A percentile compares a stretch with the other conserved stretches of the same genome.
These are phyloP conservation scores for Nevesoporus exiguus DNA, from an alignment of 768 basidiomycete genomes.

Conservation along the genomic window DNA sequence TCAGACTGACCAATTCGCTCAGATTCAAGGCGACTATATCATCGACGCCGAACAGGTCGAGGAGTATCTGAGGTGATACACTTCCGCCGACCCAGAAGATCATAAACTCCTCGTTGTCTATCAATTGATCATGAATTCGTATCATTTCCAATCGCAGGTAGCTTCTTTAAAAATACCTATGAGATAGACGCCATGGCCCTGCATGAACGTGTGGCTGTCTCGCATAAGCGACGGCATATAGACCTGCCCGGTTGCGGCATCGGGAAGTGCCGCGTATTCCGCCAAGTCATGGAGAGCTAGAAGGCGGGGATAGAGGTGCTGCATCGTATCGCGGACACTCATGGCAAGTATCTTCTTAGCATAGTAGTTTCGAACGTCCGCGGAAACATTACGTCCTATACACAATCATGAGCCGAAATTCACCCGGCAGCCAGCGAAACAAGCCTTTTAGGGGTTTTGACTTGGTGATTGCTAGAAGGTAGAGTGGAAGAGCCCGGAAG, in stretches of 20 bases:
- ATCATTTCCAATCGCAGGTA: constrained; percentile 15
- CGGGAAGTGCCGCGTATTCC: constrained; percentile 66
- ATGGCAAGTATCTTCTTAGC: constrained; percentile 72
- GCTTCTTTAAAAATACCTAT: constrained; percentile 56
- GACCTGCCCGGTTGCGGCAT: constrained; percentile 53
- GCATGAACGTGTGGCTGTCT: constrained; percentile 82
- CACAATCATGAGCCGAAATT: constrained; percentile 3
- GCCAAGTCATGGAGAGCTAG: constrained; percentile 85
- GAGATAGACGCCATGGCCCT: constrained; percentile 86
- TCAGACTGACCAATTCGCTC: constrained; percentile 52
- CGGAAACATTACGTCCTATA: constrained; percentile 78
- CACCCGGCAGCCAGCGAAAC: constrained; percentile 4
- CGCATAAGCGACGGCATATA: constrained; percentile 77
- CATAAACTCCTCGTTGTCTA: constrained; percentile 85
- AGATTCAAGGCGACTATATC: constrained; percentile 68
- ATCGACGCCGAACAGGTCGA: constrained; percentile 82
- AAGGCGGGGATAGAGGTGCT: constrained; percentile 83
- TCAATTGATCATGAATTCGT: constrained; percentile 4
- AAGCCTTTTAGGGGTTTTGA: constrained; percentile 90
- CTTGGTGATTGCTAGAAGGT: constrained; percentile 78
- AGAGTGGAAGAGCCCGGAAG: constrained; percentile 82
- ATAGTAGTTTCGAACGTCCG: constrained; percentile 90
- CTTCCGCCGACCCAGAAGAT: constrained; percentile 90
- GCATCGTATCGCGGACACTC: constrained; percentile 66
- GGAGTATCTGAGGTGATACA: constrained; percentile 75